phyloP scores from a whole-genome alignment of 805 yeast species.

The Myxozyma vanderwaltii region DNA sequence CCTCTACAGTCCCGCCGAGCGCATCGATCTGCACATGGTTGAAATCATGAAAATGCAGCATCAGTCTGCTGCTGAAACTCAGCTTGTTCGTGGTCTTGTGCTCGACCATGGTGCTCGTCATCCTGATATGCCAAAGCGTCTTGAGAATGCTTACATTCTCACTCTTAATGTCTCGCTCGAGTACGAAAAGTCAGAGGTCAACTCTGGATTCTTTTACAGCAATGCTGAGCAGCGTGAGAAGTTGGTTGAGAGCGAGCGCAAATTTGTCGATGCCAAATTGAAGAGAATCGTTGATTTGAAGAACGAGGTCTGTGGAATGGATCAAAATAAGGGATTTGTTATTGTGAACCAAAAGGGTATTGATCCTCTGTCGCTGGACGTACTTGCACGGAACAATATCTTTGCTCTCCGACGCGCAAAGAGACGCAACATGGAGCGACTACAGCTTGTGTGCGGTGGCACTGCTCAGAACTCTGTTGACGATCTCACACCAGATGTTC shows the following conservation, averaged over 20 bases:
- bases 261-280: slow-evolving; percentile 90
- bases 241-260: slow-evolving; percentile 88
- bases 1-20: slow-evolving; percentile 56
- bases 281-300: slow-evolving; percentile 89
- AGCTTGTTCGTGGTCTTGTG: slow-evolving; percentile 83
- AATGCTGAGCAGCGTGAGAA: slow-evolving; percentile 95
- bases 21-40: slow-evolving; percentile 90
- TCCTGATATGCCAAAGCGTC: slow-evolving; percentile 95
- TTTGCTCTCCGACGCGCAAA: slow-evolving; percentile 96
- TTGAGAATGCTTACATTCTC: slow-evolving; percentile 79
- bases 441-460: slow-evolving; percentile 95
- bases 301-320: slow-evolving; percentile 83
- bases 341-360: slow-evolving; percentile 97
- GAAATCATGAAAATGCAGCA: slow-evolving; percentile 99
- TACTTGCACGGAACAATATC: slow-evolving; percentile 88
- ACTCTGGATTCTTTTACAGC: slow-evolving; percentile 92
- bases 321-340: slow-evolving; percentile 76
- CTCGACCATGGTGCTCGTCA: slow-evolving; percentile 98
- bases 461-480: slow-evolving; percentile 97
- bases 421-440: slow-evolving; percentile 98
- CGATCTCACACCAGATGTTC: slow-evolving; percentile 73
- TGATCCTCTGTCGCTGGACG: slow-evolving; percentile 96
- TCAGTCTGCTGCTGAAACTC: slow-evolving; percentile 79
- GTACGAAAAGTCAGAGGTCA: slow-evolving; percentile 96
- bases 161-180: slow-evolving; percentile 92